These are phyloP conservation scores for Trichopus zeylanicus DNA, from an alignment of 116 monocot species.

Conservation along the genomic window DNA sequence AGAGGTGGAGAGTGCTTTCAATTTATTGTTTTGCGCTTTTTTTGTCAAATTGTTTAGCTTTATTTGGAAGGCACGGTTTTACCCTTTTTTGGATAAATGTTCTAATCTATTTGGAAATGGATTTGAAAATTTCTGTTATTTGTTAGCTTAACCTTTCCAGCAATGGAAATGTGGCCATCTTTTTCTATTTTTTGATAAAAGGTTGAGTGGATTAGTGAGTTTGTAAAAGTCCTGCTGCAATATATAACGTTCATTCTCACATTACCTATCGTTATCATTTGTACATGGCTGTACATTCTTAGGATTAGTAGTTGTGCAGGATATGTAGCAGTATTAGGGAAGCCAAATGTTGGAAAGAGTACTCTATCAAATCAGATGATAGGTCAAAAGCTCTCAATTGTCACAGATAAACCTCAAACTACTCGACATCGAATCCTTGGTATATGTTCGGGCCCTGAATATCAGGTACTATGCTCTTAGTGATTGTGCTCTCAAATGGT, in stretches of 20 bases:
- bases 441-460: constrained; percentile 78
- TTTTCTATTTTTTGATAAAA: too few relatives aligned
- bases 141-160: too few relatives aligned
- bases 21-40: too few relatives aligned
- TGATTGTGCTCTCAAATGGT: not conserved
- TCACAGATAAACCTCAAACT: constrained; percentile 96
- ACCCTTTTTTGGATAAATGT: too few relatives aligned
- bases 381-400: constrained; percentile 96
- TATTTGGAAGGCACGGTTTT: too few relatives aligned
- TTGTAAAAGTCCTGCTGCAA: not conserved
- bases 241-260: not conserved
- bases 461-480: constrained; percentile 64
- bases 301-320: constrained; percentile 33
- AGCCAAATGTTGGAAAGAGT: constrained; percentile 99
- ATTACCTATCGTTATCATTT: not conserved
- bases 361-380: constrained; percentile 97
- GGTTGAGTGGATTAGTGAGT: too few relatives aligned
- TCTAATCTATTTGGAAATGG: too few relatives aligned
- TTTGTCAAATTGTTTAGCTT: too few relatives aligned
- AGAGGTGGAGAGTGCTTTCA: too few relatives aligned
- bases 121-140: too few relatives aligned
- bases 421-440: constrained; percentile 95
- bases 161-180: too few relatives aligned
- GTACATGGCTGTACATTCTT: not conserved
- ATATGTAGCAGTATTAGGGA: constrained; percentile 90